Percentiles rank a stretch among this genome's conserved stretches.
phyloP scores from a whole-genome alignment of 2,329 filamentous ascomycete species.

The Trichothecium roseum region DNA sequence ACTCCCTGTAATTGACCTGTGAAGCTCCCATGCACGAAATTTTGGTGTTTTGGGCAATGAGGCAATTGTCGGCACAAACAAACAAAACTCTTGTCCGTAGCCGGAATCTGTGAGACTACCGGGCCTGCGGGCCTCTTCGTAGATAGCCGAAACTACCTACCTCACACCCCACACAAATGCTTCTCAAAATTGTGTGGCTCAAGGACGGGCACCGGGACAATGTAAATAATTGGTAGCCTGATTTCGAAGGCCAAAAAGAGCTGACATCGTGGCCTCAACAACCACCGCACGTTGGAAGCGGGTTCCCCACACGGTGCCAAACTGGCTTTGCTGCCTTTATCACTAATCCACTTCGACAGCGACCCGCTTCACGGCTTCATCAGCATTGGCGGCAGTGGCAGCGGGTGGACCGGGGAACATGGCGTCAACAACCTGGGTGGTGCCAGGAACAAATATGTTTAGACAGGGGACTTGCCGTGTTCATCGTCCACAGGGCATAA shows the following conservation, averaged over 20 bases:
- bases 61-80: neutral
- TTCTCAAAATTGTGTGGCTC: too few relatives aligned
- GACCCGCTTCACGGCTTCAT: too few relatives aligned
- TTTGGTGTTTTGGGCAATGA: neutral
- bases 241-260: constrained; percentile 14
- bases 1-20: neutral
- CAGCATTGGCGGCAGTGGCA: too few relatives aligned
- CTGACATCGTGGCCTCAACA: constrained; percentile 5
- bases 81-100: neutral
- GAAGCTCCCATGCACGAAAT: neutral
- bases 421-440: too few relatives aligned
- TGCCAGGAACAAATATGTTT: too few relatives aligned
- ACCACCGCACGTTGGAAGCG: neutral
- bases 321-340: constrained; percentile 11
- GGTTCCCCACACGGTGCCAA: constrained; percentile 22
- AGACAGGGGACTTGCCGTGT: too few relatives aligned
- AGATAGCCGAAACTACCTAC: neutral
- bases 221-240: constrained; percentile 10
- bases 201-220: too few relatives aligned
- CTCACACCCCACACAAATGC: too few relatives aligned
- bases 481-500: too few relatives aligned
- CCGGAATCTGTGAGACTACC: neutral
- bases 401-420: too few relatives aligned
- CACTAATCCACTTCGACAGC: constrained; percentile 4
- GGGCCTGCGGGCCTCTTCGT: neutral